phyloP scores from a whole-genome alignment of 2,329 filamentous ascomycete genomes.

The Diaporthe amygdali region DNA sequence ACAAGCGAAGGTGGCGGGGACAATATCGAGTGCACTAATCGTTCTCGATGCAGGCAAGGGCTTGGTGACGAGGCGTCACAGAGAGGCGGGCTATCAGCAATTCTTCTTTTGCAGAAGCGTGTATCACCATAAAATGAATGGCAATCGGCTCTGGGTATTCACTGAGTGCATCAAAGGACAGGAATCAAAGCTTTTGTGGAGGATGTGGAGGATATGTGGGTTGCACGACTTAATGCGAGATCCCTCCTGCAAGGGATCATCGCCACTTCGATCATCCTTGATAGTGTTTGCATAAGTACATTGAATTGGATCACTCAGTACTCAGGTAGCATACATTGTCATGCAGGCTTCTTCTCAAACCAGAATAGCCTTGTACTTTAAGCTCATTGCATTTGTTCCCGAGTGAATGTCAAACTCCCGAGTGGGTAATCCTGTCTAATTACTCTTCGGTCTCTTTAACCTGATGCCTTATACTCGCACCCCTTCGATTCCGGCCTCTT shows the following conservation, averaged over 20 bases:
- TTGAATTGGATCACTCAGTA: background rate
- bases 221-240: background rate
- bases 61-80: background rate
- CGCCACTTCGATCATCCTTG: background rate
- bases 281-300: background rate
- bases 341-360: background rate
- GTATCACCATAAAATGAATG: background rate
- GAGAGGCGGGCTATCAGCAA: background rate
- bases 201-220: background rate
- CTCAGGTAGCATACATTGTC: background rate
- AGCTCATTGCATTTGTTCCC: background rate
- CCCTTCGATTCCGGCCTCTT: too few relatives aligned
- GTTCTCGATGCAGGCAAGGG: background rate
- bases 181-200: background rate
- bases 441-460: background rate
- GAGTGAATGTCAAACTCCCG: background rate
- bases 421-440: background rate
- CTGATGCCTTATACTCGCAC: too few relatives aligned
- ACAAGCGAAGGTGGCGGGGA: slow-evolving; percentile 18
- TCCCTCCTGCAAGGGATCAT: background rate
- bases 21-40: slow-evolving; percentile 19
- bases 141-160: background rate
- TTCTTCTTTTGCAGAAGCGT: background rate
- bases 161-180: background rate
- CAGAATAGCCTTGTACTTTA: background rate